Evolutionary conservation across 805 yeast genomes (phyloP).

Genomic region (Barnettozyma vustinii): DNA sequence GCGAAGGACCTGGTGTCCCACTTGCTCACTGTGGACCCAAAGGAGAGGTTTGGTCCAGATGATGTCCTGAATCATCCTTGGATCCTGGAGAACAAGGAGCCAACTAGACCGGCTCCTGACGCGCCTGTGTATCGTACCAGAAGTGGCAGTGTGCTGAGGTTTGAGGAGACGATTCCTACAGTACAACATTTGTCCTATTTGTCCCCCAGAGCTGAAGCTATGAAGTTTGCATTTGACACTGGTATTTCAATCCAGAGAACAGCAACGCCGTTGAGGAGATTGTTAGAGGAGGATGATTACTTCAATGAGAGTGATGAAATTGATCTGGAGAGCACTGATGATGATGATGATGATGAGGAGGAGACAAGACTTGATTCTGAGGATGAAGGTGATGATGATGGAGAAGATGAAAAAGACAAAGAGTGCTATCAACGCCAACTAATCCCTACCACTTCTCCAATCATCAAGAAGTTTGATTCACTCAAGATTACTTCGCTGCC

Average conservation of each 20-base stretch:
- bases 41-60: conserved; percentile 68
- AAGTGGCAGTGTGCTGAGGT: conserved; percentile 18
- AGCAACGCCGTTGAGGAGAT: conserved; percentile 21
- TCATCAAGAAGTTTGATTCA: conserved; percentile 16
- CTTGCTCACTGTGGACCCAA: conserved; percentile 82
- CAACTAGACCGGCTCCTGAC: conserved; percentile 46
- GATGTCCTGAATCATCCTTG: conserved; percentile 82
- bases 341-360: conserved; percentile 9
- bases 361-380: conserved; percentile 11
- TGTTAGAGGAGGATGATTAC: conserved; percentile 24
- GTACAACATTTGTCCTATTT: conserved; percentile 22
- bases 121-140: conserved; percentile 24
- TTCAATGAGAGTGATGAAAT: conserved; percentile 25
- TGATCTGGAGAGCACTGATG: neutral
- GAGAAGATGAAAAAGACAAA: conserved; percentile 6
- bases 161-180: conserved; percentile 25
- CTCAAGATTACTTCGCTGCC: conserved; percentile 10
- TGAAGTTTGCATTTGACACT: conserved; percentile 81
- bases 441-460: conserved; percentile 15
- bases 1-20: conserved; percentile 80
- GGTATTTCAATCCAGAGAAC: conserved; percentile 78
- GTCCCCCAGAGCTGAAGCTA: conserved; percentile 73
- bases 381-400: conserved; percentile 6
- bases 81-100: conserved; percentile 41
- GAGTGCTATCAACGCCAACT: conserved; percentile 11